These are phyloP conservation scores for Hypoxylon rickii DNA, from an alignment of 495 filamentous ascomycete genomes.

Conservation along the genomic window DNA sequence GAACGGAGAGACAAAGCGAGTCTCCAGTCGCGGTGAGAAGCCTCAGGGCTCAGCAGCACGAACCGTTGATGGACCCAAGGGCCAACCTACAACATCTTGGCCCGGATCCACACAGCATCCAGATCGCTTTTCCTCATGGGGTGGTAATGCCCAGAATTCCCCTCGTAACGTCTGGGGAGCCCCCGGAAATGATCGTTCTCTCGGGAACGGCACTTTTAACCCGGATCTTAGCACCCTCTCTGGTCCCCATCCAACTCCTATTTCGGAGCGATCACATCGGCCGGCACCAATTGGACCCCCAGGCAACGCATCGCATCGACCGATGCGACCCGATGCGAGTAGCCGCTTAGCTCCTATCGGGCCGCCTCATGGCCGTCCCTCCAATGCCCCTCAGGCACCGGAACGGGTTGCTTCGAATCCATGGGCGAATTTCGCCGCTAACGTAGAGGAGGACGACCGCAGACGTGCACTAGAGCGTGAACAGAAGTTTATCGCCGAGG, in stretches of 20 bases:
- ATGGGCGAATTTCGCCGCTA: constrained; percentile 29
- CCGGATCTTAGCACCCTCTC: constrained; percentile 55
- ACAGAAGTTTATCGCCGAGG: constrained; percentile 2
- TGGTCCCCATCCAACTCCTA: constrained; percentile 51
- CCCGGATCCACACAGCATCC: constrained; percentile 35
- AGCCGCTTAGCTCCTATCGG: constrained; percentile 36
- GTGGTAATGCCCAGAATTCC: constrained; percentile 41
- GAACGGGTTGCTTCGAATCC: constrained; percentile 6
- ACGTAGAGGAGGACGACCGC: constrained; percentile 22
- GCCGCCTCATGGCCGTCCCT: constrained; percentile 27
- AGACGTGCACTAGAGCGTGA: constrained; percentile 24
- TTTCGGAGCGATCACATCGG: constrained; percentile 45
- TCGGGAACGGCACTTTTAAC: constrained; percentile 82
- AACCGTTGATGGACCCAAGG: constrained; percentile 16
- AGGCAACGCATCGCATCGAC: constrained; percentile 29
- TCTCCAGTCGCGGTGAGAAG: constrained; percentile 15
- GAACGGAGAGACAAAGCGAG: constrained; percentile 17
- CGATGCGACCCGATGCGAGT: constrained; percentile 9
- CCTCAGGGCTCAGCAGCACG: constrained; percentile 11
- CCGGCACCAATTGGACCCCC: constrained; percentile 49
- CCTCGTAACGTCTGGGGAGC: constrained; percentile 75
- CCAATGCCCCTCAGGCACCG: constrained; percentile 7
- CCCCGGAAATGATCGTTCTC: constrained; percentile 67
- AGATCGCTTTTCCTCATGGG: constrained; percentile 43
- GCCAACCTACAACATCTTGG: constrained; percentile 23